A percentile compares a stretch with the other conserved stretches of the same genome.
Conservation (phyloP, 1,284 basidiomycete species). For the Gomphus bonarii region DNA sequence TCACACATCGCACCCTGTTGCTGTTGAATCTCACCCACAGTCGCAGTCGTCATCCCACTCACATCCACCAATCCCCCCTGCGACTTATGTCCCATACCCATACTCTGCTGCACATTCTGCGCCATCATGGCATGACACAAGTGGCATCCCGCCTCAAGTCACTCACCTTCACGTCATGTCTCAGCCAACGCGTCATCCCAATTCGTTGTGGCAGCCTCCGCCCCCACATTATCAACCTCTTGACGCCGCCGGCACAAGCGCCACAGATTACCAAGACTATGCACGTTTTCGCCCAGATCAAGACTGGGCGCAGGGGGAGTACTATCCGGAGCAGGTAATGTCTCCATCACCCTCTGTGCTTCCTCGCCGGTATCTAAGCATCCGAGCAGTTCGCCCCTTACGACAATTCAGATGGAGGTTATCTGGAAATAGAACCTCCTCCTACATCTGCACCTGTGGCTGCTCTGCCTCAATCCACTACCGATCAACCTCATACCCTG, state of each 20-base stretch:
- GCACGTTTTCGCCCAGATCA: constrained; percentile 10
- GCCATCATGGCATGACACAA: constrained; percentile 7
- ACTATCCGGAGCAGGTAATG: constrained; percentile 10
- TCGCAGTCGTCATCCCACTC: constrained; percentile 20
- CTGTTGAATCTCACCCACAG: constrained; percentile 11
- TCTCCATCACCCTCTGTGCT: not conserved
- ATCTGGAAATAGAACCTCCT: constrained; percentile 8
- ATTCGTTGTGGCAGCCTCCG: constrained; percentile 4
- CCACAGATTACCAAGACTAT: constrained; percentile 5
- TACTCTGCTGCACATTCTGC: constrained; percentile 5
- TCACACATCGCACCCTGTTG: not conserved
- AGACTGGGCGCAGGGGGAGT: constrained; percentile 7
- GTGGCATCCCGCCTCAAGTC: constrained; percentile 50
- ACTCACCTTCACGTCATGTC: constrained; percentile 34
- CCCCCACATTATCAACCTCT: constrained; percentile 4
- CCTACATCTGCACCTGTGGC: constrained; percentile 3
- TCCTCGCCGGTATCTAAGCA: not conserved
- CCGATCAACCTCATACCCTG: constrained; percentile 24
- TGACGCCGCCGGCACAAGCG: not conserved
- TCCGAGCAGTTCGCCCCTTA: constrained; percentile 8
- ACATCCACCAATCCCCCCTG: not conserved
- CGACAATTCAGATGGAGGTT: constrained; percentile 7
- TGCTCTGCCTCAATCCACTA: not conserved
- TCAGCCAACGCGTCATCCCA: not conserved
- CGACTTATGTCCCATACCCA: constrained; percentile 5